Percentiles rank a stretch among this genome's conserved stretches.
These are phyloP conservation scores for Myochromella boudieri DNA, from an alignment of 768 basidiomycete species.

Conservation along the genomic window DNA sequence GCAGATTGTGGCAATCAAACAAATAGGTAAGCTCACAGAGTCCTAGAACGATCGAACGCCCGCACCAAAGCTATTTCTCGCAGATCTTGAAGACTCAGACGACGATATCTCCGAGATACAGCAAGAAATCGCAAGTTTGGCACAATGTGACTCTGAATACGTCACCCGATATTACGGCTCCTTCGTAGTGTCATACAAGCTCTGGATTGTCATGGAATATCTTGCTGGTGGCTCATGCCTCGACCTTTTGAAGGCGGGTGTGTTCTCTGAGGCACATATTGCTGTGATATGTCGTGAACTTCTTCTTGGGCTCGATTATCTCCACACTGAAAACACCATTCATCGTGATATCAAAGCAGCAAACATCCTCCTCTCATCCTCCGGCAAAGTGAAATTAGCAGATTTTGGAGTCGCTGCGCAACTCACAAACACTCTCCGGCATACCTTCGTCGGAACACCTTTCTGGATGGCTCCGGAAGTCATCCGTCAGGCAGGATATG, in stretches of 20 bases:
- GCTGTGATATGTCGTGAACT: slow-evolving; percentile 94
- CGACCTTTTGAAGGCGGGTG: slow-evolving; percentile 89
- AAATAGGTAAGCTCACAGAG: slow-evolving; percentile 71
- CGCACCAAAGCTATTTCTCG: slow-evolving; percentile 7
- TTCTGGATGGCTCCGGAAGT: slow-evolving; percentile 99
- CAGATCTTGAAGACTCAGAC: slow-evolving; percentile 96
- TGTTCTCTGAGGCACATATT: slow-evolving; percentile 91
- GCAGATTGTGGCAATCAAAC: slow-evolving; percentile 96
- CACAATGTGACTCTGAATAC: slow-evolving; percentile 94
- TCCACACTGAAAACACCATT: slow-evolving; percentile 95
- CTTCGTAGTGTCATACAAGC: slow-evolving; percentile 94
- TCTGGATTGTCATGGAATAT: slow-evolving; percentile 99
- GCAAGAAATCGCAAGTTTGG: slow-evolving; percentile 95
- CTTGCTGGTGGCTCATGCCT: slow-evolving; percentile 98
- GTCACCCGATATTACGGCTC: slow-evolving; percentile 97
- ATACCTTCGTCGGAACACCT: slow-evolving; percentile 97
- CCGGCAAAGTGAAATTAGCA: slow-evolving; percentile 94
- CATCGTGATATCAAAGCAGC: slow-evolving; percentile 99
- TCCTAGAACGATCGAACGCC: neutral
- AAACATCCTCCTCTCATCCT: slow-evolving; percentile 87
- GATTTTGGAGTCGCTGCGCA: slow-evolving; percentile 99
- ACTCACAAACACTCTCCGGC: slow-evolving; percentile 88
- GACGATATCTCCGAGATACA: slow-evolving; percentile 99
- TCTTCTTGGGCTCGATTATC: slow-evolving; percentile 89
- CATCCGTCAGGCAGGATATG: slow-evolving; percentile 95